Evolutionary conservation across 2,329 filamentous ascomycete genomes (phyloP), one percentile per base, ranked within the genome.

Genomic region (Bipolaris zeicola): DNA sequence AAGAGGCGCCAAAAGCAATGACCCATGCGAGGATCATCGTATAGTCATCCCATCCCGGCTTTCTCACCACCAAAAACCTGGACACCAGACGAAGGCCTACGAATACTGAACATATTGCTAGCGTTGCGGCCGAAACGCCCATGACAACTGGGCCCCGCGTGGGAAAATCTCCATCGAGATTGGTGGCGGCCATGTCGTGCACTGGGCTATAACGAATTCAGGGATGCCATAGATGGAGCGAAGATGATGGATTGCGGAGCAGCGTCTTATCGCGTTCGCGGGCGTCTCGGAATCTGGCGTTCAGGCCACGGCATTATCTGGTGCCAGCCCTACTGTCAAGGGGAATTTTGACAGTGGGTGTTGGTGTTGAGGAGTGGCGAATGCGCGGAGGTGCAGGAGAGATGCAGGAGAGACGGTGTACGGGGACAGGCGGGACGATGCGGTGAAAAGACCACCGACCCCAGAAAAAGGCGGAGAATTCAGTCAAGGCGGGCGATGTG

Each of bases 21-120:
- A 87, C 76, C 93, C 92, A 96, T 52, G 92, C 91, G 38, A 90
- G 63, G 10, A 92, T 76, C 75, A 96, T 95, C 66, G 90, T 85
- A 76, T 88, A 89, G 80, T 96, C 93, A 76, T 96, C 92, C 80
- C 85, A 85, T 52, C 83, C 87, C 49, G 92, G 77, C 52, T 84
- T 87, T 64, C 85, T 86, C 53, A 96, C 88, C 47, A 97, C 88
- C 44, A 83, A 85, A 47, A 85, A 81, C 26, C 92, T 85, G 58
- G 90, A 92, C 39, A 91, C 78, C 64, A 96, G 81, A 52, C 93
- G 87, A 34, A 90, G 83, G 39, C 82, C 81, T 64, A 96, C 90
- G 71, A 96, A 94, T 52, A 89, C 69, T 37, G 89, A 89, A 49
- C 90, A 87, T 50, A 93, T 74, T 20, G 83, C 83, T 60, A 93